Evolutionary conservation across 2,329 filamentous ascomycete genomes (phyloP), one percentile per base, ranked within the genome.

Genomic region (Aspergillus sp.): DNA sequence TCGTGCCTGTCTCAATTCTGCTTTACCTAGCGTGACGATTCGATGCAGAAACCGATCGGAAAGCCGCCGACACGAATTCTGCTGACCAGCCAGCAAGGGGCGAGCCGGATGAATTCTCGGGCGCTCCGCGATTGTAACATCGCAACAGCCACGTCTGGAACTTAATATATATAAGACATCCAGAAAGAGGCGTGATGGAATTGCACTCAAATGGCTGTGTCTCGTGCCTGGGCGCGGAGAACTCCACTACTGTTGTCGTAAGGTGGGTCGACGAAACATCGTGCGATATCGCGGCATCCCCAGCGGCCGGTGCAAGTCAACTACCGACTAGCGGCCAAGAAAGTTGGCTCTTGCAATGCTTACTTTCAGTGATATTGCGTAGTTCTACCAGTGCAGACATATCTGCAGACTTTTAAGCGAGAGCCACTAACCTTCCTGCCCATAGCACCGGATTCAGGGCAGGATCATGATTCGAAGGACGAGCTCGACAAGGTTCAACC

Each of bases 361-460:
- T 53, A n/a, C 51, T 43, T 54, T 28, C 25, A 38, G 34, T 38
- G 9, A 13, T 4, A 13, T 15, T 13, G 3, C 13, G 4, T 38
- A 5, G 31, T 38, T 9, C 4, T 3, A 47, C 45, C 22, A 17
- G 45, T 22, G n/a, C 4, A 13, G 34, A 38, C 11, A 38, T 9
- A 13, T 47, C 17, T 47, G 45, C 17, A 13, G 34, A 38, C n/a
- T n/a, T 47, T 19, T 47, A 22, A 11, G 41, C 52, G 41, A 54
- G 52, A 47, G n/a, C 52, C 52, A 54, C 52, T 54, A 19, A 23
- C 17, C 22, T 34, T 38, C 34, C 19, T 13, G 30, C 43, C 53
- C 53, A 38, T 38, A 23, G 43, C 13, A 7, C 38, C 17, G 53
- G 53, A 48, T 31, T 38, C 53, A 55, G 43, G 53, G 43, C 53